phyloP scores from a whole-genome alignment of 257 asterid genomes.

The Salvia splendens region DNA sequence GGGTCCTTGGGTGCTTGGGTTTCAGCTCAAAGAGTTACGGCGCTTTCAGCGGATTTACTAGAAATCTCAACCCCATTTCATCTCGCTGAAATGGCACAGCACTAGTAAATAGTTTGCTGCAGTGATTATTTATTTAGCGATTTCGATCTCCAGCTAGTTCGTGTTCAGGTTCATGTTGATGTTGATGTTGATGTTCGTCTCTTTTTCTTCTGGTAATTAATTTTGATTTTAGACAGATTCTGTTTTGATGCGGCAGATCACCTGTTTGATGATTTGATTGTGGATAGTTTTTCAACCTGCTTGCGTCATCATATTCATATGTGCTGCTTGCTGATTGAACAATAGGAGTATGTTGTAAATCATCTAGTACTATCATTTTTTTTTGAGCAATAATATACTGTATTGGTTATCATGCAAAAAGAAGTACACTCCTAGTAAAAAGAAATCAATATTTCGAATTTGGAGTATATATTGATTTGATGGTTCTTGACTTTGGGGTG shows the following conservation, averaged over 20 bases:
- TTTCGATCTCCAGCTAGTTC: background rate
- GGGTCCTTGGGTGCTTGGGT: constrained; percentile 86
- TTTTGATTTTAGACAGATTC: no score
- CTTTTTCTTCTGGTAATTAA: background rate
- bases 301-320: constrained; percentile 3
- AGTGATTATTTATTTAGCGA: background rate
- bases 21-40: constrained; percentile 92
- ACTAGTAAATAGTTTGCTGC: background rate
- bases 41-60: constrained; percentile 79
- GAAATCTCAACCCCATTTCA: constrained; percentile 80
- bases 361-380: no score
- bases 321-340: background rate
- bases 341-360: no score
- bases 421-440: no score
- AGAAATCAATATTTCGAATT: no score
- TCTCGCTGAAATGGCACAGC: constrained; percentile 48
- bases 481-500: no score
- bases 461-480: no score
- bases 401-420: no score
- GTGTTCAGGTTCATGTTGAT: background rate
- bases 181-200: background rate
- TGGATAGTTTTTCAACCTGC: background rate
- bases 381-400: no score
- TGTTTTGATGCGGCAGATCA: background rate
- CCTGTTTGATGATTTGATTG: constrained; percentile 16